These are phyloP conservation scores for Daldinia decipiens DNA, from an alignment of 495 filamentous ascomycete genomes.

Conservation along the genomic window DNA sequence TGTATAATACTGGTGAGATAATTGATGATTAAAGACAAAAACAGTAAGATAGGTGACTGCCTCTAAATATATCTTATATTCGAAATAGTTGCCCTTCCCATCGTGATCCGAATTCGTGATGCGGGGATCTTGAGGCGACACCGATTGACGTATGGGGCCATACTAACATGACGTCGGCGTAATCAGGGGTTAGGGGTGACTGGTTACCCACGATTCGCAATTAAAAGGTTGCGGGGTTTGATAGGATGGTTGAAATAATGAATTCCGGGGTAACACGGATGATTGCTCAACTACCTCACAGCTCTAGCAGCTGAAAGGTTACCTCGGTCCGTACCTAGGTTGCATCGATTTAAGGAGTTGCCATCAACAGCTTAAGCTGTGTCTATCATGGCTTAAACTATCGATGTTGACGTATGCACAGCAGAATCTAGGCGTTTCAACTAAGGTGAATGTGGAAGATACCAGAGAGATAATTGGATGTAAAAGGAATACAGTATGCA, in stretches of 20 bases:
- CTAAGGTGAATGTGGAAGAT: conserved; percentile 8
- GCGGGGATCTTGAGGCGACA: not conserved
- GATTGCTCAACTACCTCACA: conserved; percentile 14
- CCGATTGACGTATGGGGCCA: conserved; percentile 10
- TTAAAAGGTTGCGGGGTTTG: not conserved
- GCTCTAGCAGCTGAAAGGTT: conserved; percentile 21
- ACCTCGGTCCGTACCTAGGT: conserved; percentile 18
- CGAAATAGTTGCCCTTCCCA: not conserved
- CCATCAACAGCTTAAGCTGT: conserved; percentile 21
- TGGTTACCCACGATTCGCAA: conserved; percentile 5
- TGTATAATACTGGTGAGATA: not conserved
- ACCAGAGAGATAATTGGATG: not conserved
- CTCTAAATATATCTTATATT: conserved; percentile 1
- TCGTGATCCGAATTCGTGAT: conserved; percentile 8
- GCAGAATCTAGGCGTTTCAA: conserved; percentile 5
- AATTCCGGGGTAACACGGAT: conserved; percentile 21
- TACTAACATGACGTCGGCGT: conserved; percentile 29
- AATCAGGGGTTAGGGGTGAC: conserved; percentile 10
- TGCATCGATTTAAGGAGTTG: conserved; percentile 27
- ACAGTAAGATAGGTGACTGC: not conserved
- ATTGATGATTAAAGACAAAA: not conserved
- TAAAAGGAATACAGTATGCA: not conserved
- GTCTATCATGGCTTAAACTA: conserved; percentile 17
- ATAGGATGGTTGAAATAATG: conserved; percentile 10
- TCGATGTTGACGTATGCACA: conserved; percentile 15